These are phyloP conservation scores for Pseudogymnoascus pannorum DNA, from an alignment of 2,329 filamentous ascomycete genomes.

Conservation along the genomic window DNA sequence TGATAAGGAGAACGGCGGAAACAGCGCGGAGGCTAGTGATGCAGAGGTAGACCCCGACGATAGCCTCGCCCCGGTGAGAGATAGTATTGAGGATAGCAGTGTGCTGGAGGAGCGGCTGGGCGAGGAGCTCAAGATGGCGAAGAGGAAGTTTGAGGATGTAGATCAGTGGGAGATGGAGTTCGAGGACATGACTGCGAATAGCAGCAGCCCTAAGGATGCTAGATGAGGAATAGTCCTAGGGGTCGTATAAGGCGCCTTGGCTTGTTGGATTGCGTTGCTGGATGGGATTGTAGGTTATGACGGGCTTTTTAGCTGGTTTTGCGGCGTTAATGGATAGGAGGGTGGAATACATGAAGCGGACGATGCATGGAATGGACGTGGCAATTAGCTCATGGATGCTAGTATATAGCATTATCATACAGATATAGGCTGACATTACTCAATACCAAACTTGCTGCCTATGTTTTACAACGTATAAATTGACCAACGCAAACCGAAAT, in stretches of 20 bases:
- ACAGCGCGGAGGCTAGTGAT: conserved; percentile 29
- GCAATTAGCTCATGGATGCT: background rate
- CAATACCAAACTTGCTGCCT: conserved; percentile 2
- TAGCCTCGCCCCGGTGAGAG: conserved; percentile 40
- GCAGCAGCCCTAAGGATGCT: conserved; percentile 43
- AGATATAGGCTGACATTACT: background rate
- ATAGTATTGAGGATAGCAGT: conserved; percentile 32
- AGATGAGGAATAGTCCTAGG: conserved; percentile 30
- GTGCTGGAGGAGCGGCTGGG: conserved; percentile 35
- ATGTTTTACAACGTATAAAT: background rate
- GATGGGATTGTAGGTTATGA: background rate
- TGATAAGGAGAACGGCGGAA: conserved; percentile 51
- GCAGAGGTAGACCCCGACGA: conserved; percentile 31
- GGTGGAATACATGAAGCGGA: background rate
- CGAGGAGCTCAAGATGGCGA: conserved; percentile 45
- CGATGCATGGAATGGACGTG: background rate
- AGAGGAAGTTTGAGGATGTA: conserved; percentile 60
- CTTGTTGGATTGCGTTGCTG: background rate
- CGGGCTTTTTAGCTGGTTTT: background rate
- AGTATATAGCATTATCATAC: background rate
- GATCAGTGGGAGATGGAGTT: conserved; percentile 62
- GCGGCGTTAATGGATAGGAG: background rate
- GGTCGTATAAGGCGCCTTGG: background rate
- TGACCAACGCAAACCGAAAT: background rate
- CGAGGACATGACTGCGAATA: conserved; percentile 53